Evolutionary conservation across 768 basidiomycete genomes (phyloP), one percentile per base, ranked within the genome.

Genomic region (Lentinula guzmanii): DNA sequence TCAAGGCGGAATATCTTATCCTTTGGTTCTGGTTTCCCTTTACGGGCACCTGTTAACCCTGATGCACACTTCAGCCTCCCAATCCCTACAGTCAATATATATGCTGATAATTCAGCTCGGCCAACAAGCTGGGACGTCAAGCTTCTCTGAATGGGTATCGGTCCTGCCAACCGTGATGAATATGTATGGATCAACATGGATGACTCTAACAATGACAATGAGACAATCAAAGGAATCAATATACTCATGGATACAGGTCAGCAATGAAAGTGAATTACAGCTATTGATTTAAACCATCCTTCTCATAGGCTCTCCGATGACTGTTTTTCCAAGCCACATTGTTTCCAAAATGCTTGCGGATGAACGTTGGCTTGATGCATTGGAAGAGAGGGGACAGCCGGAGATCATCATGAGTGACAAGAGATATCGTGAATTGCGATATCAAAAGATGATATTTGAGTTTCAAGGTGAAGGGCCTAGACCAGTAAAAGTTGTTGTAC

Each of bases 321-420:
- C 18, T 46, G 45, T 46, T 46, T 21, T 46, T 5, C 45, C 45
- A 2, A n/a, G n/a, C 18, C 18, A 46, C 10, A 8, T 46, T 6
- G 45, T 46, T 15, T 5, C 45, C 15, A 46, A 46, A 21, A 46
- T 46, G 4, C 45, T 21, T n/a, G 15, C 45, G 5, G 45, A 46
- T 46, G 45, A 46, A 8, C 5, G 21, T 5, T 46, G 18, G 45
- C 45, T 46, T 46, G 45, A n/a, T 18, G 6, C 45, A 46, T 46
- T 21, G 9, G 3, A 3, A 9, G 8, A 46, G n/a, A 7, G 3
- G 11, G 11, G 90, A 91, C 69, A 92, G 93, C 33, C 9, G 8
- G 21, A 18, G 18, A 9, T 24, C 0, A n/a, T 10, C 16, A 46
- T 46, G 43, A 45, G 16, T 45, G 4, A 45, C 7, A 18, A 8